These are phyloP conservation scores for Crucibulum laeve DNA, from an alignment of 768 basidiomycete genomes.

Conservation along the genomic window DNA sequence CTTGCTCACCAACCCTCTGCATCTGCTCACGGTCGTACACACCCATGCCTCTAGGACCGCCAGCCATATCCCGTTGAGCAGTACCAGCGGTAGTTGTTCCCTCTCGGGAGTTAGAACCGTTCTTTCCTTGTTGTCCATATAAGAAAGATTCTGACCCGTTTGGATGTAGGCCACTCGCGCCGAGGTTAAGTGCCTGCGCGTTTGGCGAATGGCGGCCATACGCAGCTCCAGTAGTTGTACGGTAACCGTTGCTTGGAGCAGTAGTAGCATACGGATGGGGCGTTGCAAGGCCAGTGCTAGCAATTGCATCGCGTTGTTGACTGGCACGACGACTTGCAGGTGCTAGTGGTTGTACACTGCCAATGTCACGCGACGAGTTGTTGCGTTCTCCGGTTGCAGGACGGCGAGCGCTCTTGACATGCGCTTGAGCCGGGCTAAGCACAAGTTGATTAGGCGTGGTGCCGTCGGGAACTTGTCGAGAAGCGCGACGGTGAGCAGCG, in stretches of 20 bases:
- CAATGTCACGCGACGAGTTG: slow-evolving; percentile 47
- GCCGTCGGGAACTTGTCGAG: slow-evolving; percentile 54
- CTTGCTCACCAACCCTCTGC: slow-evolving; percentile 53
- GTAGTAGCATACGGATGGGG: slow-evolving; percentile 75
- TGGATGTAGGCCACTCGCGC: slow-evolving; percentile 31
- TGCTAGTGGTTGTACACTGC: slow-evolving; percentile 64
- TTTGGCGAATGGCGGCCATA: slow-evolving; percentile 61
- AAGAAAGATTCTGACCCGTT: slow-evolving; percentile 68
- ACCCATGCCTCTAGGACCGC: slow-evolving; percentile 47
- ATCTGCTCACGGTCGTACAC: slow-evolving; percentile 66
- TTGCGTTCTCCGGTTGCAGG: slow-evolving; percentile 44
- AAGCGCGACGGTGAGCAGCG: slow-evolving; percentile 47
- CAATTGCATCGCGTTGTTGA: slow-evolving; percentile 47
- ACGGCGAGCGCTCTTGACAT: slow-evolving; percentile 55
- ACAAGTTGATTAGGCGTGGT: slow-evolving; percentile 58
- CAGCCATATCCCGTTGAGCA: slow-evolving; percentile 27
- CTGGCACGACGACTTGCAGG: slow-evolving; percentile 66
- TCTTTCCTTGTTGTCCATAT: slow-evolving; percentile 55
- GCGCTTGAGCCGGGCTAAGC: slow-evolving; percentile 60
- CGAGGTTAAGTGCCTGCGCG: slow-evolving; percentile 21
- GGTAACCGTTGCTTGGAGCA: slow-evolving; percentile 54
- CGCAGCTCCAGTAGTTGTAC: slow-evolving; percentile 31
- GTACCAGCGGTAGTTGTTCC: slow-evolving; percentile 44
- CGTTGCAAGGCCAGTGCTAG: slow-evolving; percentile 38
- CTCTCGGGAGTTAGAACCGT: slow-evolving; percentile 47